Conservation (phyloP, 225 moss, liverwort and hornwort genomes). For the Polytrichum formosum region DNA sequence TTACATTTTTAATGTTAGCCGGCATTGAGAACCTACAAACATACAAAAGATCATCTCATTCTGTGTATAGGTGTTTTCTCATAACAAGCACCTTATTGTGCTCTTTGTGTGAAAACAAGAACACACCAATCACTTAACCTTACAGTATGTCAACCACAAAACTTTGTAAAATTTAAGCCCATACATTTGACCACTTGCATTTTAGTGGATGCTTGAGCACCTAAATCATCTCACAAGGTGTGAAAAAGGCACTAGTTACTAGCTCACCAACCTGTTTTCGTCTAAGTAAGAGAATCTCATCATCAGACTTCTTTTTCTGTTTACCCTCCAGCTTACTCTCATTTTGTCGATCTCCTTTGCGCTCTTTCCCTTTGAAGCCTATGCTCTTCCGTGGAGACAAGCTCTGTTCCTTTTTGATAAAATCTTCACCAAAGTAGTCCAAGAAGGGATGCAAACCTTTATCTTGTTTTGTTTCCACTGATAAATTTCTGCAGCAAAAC, state of each 20-base stretch:
- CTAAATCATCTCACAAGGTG: too few relatives aligned
- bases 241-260: too few relatives aligned
- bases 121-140: too few relatives aligned
- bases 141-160: too few relatives aligned
- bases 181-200: too few relatives aligned
- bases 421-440: slow-evolving; percentile 45
- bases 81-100: too few relatives aligned
- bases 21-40: too few relatives aligned
- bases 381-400: slow-evolving; percentile 22
- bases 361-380: slow-evolving; percentile 42
- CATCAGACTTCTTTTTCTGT: slow-evolving; percentile 32
- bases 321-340: slow-evolving; percentile 18
- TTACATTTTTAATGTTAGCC: neutral
- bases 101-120: too few relatives aligned
- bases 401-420: slow-evolving; percentile 27
- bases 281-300: slow-evolving; percentile 40
- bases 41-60: too few relatives aligned
- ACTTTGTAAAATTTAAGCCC: too few relatives aligned
- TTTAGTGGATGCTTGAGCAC: too few relatives aligned
- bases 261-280: slow-evolving; percentile 34
- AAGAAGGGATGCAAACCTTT: slow-evolving; percentile 24
- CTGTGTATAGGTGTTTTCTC: too few relatives aligned
- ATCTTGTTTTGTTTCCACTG: slow-evolving; percentile 33
- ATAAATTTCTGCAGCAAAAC: slow-evolving; percentile 32
- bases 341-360: slow-evolving; percentile 17